Conservation (phyloP, 176 grass and related monocot species). For the Saccharum officinarum region DNA sequence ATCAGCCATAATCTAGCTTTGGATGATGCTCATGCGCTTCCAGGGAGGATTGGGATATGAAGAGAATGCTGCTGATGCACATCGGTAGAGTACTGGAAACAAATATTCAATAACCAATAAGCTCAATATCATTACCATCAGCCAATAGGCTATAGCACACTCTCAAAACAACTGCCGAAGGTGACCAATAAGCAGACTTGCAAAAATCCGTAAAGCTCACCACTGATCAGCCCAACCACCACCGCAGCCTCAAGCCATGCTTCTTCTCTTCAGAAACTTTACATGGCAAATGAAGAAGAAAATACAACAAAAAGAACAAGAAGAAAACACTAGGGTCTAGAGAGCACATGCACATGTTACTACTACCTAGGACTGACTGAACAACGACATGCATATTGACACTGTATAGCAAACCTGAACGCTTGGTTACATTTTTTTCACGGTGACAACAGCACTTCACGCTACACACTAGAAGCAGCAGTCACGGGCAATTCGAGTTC, state of each 20-base stretch:
- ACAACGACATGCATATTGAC: constrained; percentile 3
- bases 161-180: not conserved
- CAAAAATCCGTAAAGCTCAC: not conserved
- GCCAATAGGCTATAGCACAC: not conserved
- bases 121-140: not conserved
- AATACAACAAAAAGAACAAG: not conserved
- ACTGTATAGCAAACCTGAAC: constrained; percentile 25
- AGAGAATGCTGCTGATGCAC: not conserved
- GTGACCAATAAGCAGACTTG: not conserved
- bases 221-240: constrained; percentile 14
- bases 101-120: not conserved
- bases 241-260: constrained; percentile 48
- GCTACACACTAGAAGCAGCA: not conserved
- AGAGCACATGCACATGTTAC: constrained; percentile 28
- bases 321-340: not conserved
- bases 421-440: constrained; percentile 25
- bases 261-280: constrained; percentile 79
- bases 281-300: constrained; percentile 15
- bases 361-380: constrained; percentile 25
- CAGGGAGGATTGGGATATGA: not conserved
- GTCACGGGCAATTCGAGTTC: constrained; percentile 71
- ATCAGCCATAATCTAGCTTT: too few relatives aligned
- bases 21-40: not conserved
- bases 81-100: too few relatives aligned
- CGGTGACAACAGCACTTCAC: not conserved